Conservation (phyloP, 768 basidiomycete species). For the Tylopilus vinaceipallidus region DNA sequence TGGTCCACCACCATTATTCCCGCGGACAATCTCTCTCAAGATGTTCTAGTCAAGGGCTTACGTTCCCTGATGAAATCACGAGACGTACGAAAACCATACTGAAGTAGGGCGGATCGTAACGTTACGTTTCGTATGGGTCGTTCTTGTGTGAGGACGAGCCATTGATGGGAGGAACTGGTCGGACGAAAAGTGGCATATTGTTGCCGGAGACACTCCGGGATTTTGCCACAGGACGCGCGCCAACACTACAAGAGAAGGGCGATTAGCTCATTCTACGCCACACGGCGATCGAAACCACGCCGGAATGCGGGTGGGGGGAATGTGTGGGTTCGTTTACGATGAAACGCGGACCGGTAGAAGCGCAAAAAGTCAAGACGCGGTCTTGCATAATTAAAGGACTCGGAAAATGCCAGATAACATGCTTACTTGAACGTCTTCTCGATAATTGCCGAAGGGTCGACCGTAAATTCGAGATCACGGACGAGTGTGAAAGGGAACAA, state of each 20-base stretch:
- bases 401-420: slow-evolving; percentile 17
- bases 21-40: slow-evolving; percentile 19
- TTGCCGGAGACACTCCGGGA: slow-evolving; percentile 52
- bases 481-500: slow-evolving; percentile 58
- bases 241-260: slow-evolving; percentile 37
- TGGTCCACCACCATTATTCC: slow-evolving; percentile 9
- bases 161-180: slow-evolving; percentile 24
- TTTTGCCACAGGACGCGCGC: slow-evolving; percentile 57
- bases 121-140: slow-evolving; percentile 16
- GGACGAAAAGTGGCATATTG: slow-evolving; percentile 58
- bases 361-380: not conserved
- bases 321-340: slow-evolving; percentile 12
- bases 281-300: slow-evolving; percentile 9
- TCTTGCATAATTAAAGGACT: slow-evolving; percentile 23
- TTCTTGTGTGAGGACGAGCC: slow-evolving; percentile 8
- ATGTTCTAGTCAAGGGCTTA: slow-evolving; percentile 10
- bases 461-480: slow-evolving; percentile 53
- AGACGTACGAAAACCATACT: slow-evolving; percentile 9
- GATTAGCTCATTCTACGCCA: slow-evolving; percentile 15
- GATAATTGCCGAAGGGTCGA: slow-evolving; percentile 50
- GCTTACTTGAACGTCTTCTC: slow-evolving; percentile 65
- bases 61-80: slow-evolving; percentile 19
- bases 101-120: slow-evolving; percentile 12
- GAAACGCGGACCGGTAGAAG: slow-evolving; percentile 19
- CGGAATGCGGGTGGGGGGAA: slow-evolving; percentile 4